Evolutionary conservation across 1,284 basidiomycete genomes (phyloP).

Genomic region (Ustilago nuda): DNA sequence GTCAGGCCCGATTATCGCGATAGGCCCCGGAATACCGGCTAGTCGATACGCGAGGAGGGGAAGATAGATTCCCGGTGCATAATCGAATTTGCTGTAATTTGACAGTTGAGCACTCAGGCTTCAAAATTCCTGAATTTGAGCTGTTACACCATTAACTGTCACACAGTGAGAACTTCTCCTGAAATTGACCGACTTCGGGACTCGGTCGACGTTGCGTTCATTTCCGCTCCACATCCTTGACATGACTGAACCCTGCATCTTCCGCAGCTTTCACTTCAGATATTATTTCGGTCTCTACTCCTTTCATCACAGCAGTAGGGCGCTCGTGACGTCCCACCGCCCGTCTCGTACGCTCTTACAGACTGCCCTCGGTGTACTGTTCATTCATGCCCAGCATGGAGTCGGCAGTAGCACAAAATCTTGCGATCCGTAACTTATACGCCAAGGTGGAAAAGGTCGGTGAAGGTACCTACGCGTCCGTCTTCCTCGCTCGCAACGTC

Average conservation of each 20-base stretch:
- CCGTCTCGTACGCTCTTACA: background rate
- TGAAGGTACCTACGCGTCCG: slow-evolving; percentile 97
- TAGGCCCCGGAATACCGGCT: no score
- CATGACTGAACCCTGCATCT: background rate
- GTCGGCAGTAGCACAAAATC: slow-evolving; percentile 54
- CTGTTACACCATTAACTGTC: background rate
- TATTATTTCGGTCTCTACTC: background rate
- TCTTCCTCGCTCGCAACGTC: slow-evolving; percentile 75
- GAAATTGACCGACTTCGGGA: background rate
- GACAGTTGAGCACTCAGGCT: no score
- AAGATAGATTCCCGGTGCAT: no score
- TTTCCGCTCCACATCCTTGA: slow-evolving; percentile 2
- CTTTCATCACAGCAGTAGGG: background rate
- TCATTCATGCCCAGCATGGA: slow-evolving; percentile 58
- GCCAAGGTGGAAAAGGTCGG: slow-evolving; percentile 72
- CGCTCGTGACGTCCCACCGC: background rate
- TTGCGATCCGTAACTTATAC: slow-evolving; percentile 53
- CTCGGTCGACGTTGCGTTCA: background rate
- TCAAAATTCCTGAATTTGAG: no score
- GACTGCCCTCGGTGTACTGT: background rate
- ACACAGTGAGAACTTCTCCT: background rate
- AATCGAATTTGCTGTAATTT: no score
- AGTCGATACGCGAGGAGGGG: no score
- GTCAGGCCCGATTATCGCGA: no score
- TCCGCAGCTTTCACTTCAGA: background rate